These are phyloP conservation scores for Leccinum longicurvipes DNA, from an alignment of 768 basidiomycete genomes.

Conservation along the genomic window DNA sequence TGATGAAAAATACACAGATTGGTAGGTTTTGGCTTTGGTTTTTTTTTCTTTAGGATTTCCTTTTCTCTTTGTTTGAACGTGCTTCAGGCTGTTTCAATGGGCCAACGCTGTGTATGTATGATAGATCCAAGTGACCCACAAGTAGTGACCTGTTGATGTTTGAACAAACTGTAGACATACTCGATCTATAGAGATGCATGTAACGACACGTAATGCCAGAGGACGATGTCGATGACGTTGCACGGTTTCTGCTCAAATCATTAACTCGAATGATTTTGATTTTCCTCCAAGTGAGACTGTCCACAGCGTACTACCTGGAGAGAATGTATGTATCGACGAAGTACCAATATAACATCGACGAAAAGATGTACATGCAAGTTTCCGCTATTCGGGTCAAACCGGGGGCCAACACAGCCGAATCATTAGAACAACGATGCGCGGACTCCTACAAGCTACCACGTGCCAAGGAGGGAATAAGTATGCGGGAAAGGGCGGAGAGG, in stretches of 20 bases:
- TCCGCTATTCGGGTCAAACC: not conserved
- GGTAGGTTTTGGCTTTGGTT: not conserved
- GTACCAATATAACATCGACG: not conserved
- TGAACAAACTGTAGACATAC: not conserved
- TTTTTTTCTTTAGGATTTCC: not conserved
- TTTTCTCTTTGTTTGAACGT: not conserved
- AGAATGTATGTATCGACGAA: not conserved
- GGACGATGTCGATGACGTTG: not conserved
- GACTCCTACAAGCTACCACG: not conserved
- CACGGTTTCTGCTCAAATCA: not conserved
- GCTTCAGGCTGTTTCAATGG: not conserved
- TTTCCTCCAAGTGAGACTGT: not conserved
- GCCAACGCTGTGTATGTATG: not conserved
- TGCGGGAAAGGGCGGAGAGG: constrained; percentile 1
- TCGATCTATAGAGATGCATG: not conserved
- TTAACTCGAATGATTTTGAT: not conserved
- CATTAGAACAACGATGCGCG: constrained; percentile 3
- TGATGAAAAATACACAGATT: not conserved
- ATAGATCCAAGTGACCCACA: not conserved
- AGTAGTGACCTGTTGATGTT: not conserved
- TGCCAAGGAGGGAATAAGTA: not conserved
- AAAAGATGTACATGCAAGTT: not conserved
- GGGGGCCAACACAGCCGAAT: not conserved
- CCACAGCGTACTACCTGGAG: not conserved
- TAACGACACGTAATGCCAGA: not conserved